Base-by-base conservation (phyloP, 768 basidiomycete species). In the Mycena capillaripes region DNA sequence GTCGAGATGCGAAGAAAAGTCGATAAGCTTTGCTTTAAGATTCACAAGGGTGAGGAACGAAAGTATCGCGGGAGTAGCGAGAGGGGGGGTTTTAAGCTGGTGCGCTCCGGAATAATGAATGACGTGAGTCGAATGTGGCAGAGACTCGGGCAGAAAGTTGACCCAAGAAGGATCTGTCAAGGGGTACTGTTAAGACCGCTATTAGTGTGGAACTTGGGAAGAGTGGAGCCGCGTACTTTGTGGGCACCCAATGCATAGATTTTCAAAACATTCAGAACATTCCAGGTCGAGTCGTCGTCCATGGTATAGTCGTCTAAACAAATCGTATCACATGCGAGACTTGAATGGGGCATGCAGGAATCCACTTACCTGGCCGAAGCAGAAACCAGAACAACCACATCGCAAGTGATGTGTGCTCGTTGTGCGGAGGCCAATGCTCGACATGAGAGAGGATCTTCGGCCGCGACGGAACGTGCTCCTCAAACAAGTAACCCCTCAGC, bases 351-450 rank as follows among this genome's bases (percentile, higher is more conserved):
- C n/a, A n/a, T 68, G 30, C 34, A 34, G 14, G 42, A 17, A 44
- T 19, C 42, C 42, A 82, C 91, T 74, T 73, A 92, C 93, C 88
- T 69, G 89, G 87, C 27, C 83, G 84, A 19, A 94, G 78, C 42
- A 95, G 81, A 74, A 93, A 89, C 93, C 93, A 95, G 76, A 93
- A 89, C 21, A 95, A 77, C 94, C 93, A 95, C 89, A 94, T 92
- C 4, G 90, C 92, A 55, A 94, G 78, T 4, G 91, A 84, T 53
- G 86, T 88, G 23, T 84, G 82, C 71, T 84, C 84, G 65, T 87
- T 84, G 58, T 89, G 87, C 42, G 81, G 77, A 0, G 91, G 91
- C 93, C 94, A 95, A 4, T 77, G 71, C 25, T 88, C 87, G 11
- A 74, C 79, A n/a, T 76, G 78, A 27, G 91, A 82, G 46, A 78